These are phyloP conservation scores for Intubia oerlemansii DNA, from an alignment of 2,329 filamentous ascomycete species.

Conservation along the genomic window DNA sequence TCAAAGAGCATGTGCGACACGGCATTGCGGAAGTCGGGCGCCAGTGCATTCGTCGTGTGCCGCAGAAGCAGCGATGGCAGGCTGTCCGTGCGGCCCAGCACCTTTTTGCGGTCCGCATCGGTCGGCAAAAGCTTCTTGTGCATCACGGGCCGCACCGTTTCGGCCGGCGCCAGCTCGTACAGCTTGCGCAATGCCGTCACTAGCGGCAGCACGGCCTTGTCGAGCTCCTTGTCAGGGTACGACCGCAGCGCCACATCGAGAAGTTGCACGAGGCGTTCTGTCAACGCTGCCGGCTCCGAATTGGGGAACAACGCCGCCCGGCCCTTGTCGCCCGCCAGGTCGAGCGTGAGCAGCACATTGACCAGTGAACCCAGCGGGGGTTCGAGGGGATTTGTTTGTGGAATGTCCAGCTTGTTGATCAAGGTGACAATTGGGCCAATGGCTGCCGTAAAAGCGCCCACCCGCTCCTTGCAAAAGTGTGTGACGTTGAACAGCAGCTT, in stretches of 20 bases:
- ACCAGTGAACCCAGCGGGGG: slow-evolving; percentile 50
- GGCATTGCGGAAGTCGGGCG: slow-evolving; percentile 49
- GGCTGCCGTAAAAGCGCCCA: slow-evolving; percentile 40
- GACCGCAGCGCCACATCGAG: slow-evolving; percentile 42
- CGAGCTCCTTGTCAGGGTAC: slow-evolving; percentile 50
- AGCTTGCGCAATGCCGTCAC: slow-evolving; percentile 52
- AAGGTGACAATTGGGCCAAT: slow-evolving; percentile 52
- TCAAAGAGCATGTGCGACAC: slow-evolving; percentile 72
- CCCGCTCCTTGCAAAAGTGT: slow-evolving; percentile 44
- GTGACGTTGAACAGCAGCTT: slow-evolving; percentile 83
- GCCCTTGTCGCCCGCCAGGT: slow-evolving; percentile 35
- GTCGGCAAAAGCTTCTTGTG: slow-evolving; percentile 51
- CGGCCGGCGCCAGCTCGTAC: slow-evolving; percentile 42
- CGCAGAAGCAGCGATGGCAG: slow-evolving; percentile 58
- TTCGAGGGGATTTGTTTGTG: slow-evolving; percentile 46
- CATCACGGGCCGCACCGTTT: slow-evolving; percentile 38
- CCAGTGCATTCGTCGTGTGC: slow-evolving; percentile 51
- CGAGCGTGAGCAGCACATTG: slow-evolving; percentile 64
- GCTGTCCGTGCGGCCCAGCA: slow-evolving; percentile 54
- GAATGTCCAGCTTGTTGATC: slow-evolving; percentile 32
- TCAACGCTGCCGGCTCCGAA: slow-evolving; percentile 33
- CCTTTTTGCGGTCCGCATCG: slow-evolving; percentile 50
- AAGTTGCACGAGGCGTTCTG: slow-evolving; percentile 45
- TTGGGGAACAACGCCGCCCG: slow-evolving; percentile 44
- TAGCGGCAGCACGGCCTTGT: slow-evolving; percentile 48